phyloP scores from a whole-genome alignment of 2,329 filamentous ascomycete genomes.

The Lomentospora prolificans region DNA sequence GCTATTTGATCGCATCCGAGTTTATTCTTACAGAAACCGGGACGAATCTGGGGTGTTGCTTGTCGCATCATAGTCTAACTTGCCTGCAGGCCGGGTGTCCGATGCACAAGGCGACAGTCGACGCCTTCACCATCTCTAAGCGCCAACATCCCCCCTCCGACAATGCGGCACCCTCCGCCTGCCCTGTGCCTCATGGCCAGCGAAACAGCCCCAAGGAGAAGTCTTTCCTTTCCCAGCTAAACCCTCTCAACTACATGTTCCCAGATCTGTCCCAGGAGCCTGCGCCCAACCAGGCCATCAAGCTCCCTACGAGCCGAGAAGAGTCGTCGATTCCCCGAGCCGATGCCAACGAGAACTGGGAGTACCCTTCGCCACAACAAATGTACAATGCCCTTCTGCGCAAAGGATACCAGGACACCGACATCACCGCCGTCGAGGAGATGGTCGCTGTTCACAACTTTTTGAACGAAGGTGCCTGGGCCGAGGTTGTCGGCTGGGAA shows the following conservation, averaged over 20 bases:
- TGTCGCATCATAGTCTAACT: too few relatives aligned
- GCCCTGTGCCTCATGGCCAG: constrained; percentile 35
- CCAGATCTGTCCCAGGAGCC: constrained; percentile 70
- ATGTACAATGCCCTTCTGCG: constrained; percentile 98
- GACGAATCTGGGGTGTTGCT: too few relatives aligned
- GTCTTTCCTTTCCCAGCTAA: constrained; percentile 46
- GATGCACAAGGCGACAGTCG: constrained; percentile 45
- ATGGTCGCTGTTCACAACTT: constrained; percentile 99
- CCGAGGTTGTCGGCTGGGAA: constrained; percentile 92
- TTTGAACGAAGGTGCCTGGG: constrained; percentile 94
- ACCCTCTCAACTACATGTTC: constrained; percentile 92
- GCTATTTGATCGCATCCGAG: background rate
- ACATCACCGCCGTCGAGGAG: constrained; percentile 82
- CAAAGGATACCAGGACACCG: constrained; percentile 92
- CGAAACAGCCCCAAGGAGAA: constrained; percentile 24
- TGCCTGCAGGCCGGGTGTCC: constrained; percentile 39
- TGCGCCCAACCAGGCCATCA: constrained; percentile 60
- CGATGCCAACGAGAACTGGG: constrained; percentile 73
- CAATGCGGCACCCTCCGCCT: constrained; percentile 24
- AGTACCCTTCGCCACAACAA: constrained; percentile 96
- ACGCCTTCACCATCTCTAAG: constrained; percentile 28
- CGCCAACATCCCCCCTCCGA: constrained; percentile 12
- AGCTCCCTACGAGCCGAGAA: constrained; percentile 73
- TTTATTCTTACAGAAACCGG: too few relatives aligned
- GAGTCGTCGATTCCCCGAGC: constrained; percentile 85